A percentile compares a stretch with the other conserved stretches of the same genome.
Evolutionary conservation across 2,329 filamentous ascomycete species (phyloP).

Genomic region (Trichoderma harzianum): DNA sequence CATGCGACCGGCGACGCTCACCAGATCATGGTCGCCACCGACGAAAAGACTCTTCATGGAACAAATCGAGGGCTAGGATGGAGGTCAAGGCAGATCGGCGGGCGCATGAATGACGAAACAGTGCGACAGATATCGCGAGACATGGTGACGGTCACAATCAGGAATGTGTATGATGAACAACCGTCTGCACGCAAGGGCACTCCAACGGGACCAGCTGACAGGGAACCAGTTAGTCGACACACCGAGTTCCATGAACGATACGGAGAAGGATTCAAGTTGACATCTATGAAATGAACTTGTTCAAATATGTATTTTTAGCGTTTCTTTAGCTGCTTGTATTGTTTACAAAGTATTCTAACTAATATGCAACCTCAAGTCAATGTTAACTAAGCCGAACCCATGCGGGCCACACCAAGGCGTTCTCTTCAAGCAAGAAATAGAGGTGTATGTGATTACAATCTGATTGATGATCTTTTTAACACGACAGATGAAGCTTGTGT

Average conservation of each 20-base stretch:
- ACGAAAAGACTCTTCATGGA: conserved; percentile 22
- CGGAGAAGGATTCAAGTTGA: conserved; percentile 16
- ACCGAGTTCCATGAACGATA: conserved; percentile 15
- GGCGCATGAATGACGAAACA: conserved; percentile 21
- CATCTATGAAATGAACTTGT: not conserved
- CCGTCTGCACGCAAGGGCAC: not conserved
- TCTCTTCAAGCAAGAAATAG: no score
- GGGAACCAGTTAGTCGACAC: not conserved
- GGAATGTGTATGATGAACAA: not conserved
- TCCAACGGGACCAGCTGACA: not conserved
- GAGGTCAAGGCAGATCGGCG: conserved; percentile 20
- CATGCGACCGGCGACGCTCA: conserved; percentile 23
- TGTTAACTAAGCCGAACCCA: not conserved
- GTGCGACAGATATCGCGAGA: conserved; percentile 22
- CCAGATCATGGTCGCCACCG: conserved; percentile 22
- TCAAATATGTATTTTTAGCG: not conserved
- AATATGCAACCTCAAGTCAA: not conserved
- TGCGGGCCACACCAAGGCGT: no score
- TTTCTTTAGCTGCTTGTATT: not conserved
- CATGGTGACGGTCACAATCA: not conserved
- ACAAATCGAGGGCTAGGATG: conserved; percentile 22
- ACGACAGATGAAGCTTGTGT: no score
- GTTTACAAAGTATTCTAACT: not conserved
- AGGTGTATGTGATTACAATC: no score
- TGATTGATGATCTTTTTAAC: no score